Evolutionary conservation across 208 protist genomes (phyloP), one percentile per base, ranked within the genome.

Genomic region (Crithidia mellificae): DNA sequence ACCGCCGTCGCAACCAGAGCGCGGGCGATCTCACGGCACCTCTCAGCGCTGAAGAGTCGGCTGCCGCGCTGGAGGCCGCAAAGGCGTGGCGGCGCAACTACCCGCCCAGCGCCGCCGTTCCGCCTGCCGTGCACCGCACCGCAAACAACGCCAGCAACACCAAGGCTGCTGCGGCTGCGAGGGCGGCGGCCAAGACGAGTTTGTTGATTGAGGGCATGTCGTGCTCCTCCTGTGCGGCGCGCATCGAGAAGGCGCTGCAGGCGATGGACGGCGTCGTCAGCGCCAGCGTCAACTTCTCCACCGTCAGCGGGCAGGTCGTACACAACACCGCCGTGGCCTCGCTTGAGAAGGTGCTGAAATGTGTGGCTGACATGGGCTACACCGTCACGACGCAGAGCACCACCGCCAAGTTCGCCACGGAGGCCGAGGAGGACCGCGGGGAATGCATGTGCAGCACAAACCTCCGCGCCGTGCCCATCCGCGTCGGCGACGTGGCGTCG

Each of bases 151-250:
- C 9, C 36, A 41, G 36, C 36, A n/a, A n/a, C n/a, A n/a, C n/a
- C 41, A 46, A n/a, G 15, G n/a, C 41, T 15, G 7, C 20, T 15
- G n/a, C 53, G 8, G 25, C 34, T 0, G 9, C 52, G 11, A 34
- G 22, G 11, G 34, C n/a, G n/a, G 50, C 30, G 15, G 51, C 69
- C 9, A 68, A 47, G 54, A 78, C 71, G 19, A n/a, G 38, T 6
- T 65, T 94, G 12, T 25, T 90, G 20, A 88, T 97, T 59, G 67
- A 91, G 51, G 93, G 94, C 38, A 98, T 98, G 95, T 92, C 94
- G 52, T 98, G 96, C 72, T 77, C 80, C n/a, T 93, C 91, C 20
- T 98, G 96, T 64, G 91, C 94, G n/a, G 81, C 80, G 8, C 87
- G 80, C 27, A 96, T 98, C 29, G 94, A 98, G 67, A 66, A 20